Evolutionary conservation across 2,329 filamentous ascomycete species (phyloP), one percentile per base, ranked within the genome.

Genomic region (Hypoxylon sp.): DNA sequence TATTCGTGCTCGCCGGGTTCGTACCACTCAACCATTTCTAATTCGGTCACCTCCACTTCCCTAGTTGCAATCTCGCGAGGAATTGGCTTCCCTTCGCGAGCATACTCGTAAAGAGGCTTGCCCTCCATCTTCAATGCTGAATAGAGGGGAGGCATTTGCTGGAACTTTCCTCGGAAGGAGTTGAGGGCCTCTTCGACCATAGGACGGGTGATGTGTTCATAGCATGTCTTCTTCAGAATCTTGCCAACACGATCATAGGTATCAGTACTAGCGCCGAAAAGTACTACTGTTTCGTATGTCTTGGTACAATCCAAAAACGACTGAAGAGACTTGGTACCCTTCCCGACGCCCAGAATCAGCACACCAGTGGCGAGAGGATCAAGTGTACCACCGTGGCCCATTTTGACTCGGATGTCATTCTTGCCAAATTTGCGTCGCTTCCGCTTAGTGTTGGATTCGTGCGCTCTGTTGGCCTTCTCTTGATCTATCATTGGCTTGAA

Each of bases 91-190:
- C 96, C 96, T 78, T 94, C 93, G 53, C 96, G 87, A 19, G 96
- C 96, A 80, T 98, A 98, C 81, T 99, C 94, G 79, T 99, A 99
- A 53, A 98, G 85, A 35, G 93, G 92, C 84, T 98, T 98, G 1
- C 96, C 96, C 73, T 98, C 89, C 80, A 98, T 93, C 79, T 95
- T 94, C 68, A 98, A 85, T 8, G 96, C 96, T 31, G 93, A 97
- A 80, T 94, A 99, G 19, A 99, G 88, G 5, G 95, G 95, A 39
- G 96, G 96, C 73, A 93, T 90, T 83, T 99, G 96, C 83, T 92
- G 90, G 75, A 93, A 93, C 73, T 91, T 91, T 15, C 96, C 96
- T 42, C 90, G 86, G 79, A 97, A 98, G 67, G 85, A 82, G 4
- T 84, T 85, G 63, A 98, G 82, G 15, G 91, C 92, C 77, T 92